phyloP scores from a whole-genome alignment of 345 rosid species.

The Lepidium africanum region DNA sequence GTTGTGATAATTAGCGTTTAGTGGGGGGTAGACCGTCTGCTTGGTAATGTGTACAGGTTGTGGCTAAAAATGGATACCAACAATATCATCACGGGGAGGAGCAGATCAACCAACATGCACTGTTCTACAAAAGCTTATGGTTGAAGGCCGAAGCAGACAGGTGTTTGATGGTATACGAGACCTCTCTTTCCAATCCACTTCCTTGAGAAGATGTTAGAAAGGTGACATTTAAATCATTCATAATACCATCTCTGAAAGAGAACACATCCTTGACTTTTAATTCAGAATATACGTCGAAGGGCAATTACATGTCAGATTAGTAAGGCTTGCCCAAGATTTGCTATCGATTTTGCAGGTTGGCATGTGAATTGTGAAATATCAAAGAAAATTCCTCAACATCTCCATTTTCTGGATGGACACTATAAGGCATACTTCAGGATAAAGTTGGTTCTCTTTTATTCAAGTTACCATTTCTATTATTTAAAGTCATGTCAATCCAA shows the following conservation, averaged over 20 bases:
- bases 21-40: conserved; percentile 1
- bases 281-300: not conserved
- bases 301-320: conserved; percentile 1
- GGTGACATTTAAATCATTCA: conserved; percentile 22
- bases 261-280: not conserved
- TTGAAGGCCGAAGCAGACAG: conserved; percentile 42
- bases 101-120: conserved; percentile 26
- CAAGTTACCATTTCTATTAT: not conserved
- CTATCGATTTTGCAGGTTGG: conserved; percentile 24
- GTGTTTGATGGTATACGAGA: conserved; percentile 31
- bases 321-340: conserved; percentile 7
- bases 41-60: conserved; percentile 28
- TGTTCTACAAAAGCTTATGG: conserved; percentile 36
- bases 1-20: not conserved
- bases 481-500: not conserved
- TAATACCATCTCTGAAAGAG: not conserved
- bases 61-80: conserved; percentile 13
- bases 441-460: conserved; percentile 15
- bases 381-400: conserved; percentile 1
- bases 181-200: conserved; percentile 12
- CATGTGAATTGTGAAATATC: conserved; percentile 9
- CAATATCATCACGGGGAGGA: conserved; percentile 13
- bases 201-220: conserved; percentile 8
- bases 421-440: not conserved
- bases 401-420: conserved; percentile 12